These are phyloP conservation scores for Parietaria judaica DNA, from an alignment of 306 rosid species.

Conservation along the genomic window DNA sequence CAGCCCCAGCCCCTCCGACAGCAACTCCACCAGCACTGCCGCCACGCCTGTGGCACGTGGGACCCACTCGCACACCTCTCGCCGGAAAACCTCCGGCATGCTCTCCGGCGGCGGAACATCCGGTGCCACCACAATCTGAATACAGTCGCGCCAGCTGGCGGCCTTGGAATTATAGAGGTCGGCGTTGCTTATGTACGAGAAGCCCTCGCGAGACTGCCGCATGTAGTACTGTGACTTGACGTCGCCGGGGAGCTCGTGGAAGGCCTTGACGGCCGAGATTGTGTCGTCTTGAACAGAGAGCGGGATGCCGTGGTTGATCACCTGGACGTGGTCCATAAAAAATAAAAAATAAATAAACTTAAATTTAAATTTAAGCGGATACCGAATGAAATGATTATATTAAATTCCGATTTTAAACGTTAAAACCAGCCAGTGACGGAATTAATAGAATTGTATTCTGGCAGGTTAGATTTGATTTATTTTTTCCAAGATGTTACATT, in stretches of 20 bases:
- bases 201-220: slow-evolving; percentile 6
- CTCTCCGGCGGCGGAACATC: slow-evolving; percentile 3
- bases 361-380: too few species aligned
- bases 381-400: too few species aligned
- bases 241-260: slow-evolving; percentile 32
- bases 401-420: too few species aligned
- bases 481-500: too few species aligned
- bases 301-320: slow-evolving; percentile 34
- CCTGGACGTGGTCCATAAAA: slow-evolving; percentile 13
- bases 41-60: slow-evolving; percentile 20
- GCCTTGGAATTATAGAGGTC: slow-evolving; percentile 1
- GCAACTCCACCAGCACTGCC: slow-evolving; percentile 30
- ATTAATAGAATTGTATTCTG: too few species aligned
- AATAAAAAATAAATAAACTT: too few species aligned
- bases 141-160: slow-evolving; percentile 27
- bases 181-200: slow-evolving; percentile 23
- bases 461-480: too few species aligned
- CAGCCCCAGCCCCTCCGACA: slow-evolving; percentile 33
- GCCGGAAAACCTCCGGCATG: slow-evolving; percentile 4
- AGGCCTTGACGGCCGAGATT: slow-evolving; percentile 23
- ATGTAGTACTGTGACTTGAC: slow-evolving; percentile 29
- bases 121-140: slow-evolving; percentile 26
- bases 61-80: slow-evolving; percentile 26
- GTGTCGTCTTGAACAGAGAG: slow-evolving; percentile 14
- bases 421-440: too few species aligned